Evolutionary conservation across 2,329 filamentous ascomycete genomes (phyloP), one percentile per base, ranked within the genome.

Genomic region (Pleochaeta shiraiana): DNA sequence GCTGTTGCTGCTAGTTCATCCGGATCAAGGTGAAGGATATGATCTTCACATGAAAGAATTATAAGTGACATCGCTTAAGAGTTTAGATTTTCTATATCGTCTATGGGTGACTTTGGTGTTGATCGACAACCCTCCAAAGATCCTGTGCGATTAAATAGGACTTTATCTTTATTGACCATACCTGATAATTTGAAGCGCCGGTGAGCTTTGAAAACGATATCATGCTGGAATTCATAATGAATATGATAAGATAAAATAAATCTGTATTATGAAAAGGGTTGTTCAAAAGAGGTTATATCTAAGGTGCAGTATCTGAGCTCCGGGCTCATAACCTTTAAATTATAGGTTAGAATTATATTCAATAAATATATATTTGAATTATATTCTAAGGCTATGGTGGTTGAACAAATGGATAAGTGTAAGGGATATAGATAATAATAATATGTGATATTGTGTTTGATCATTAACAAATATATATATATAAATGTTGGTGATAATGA

Each of bases 81-180:
- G 26, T 60, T 60, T 31, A 2, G 2, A 60, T 4, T 33, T 28
- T 33, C 14, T 3, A n/a, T 34, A 7, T 21, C 3, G 1, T n/a
- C 16, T n/a, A n/a, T n/a, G n/a, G n/a, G n/a, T n/a, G n/a, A n/a
- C n/a, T n/a, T n/a, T n/a, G n/a, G n/a, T n/a, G n/a, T n/a, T n/a
- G 47, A n/a, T 53, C 26, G 4, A 59, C 28, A 34, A 31, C 24
- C 4, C 33, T 28, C 55, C 55, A 59, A 21, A 59, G 55, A 28
- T 59, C 55, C 33, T 59, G 11, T 34, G 55, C 26, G 16, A 59
- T 59, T 1, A 59, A 1, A 59, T 59, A 59, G 5, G 55, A 59
- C 55, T 59, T 34, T 14, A 59, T 59, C 21, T 59, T 59, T 14
- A 59, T 59, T 4, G 55, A 12, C 55, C 55, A 59, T 59, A 59